Conservation (phyloP, 495 filamentous ascomycete species). For the Penicillium lividum region DNA sequence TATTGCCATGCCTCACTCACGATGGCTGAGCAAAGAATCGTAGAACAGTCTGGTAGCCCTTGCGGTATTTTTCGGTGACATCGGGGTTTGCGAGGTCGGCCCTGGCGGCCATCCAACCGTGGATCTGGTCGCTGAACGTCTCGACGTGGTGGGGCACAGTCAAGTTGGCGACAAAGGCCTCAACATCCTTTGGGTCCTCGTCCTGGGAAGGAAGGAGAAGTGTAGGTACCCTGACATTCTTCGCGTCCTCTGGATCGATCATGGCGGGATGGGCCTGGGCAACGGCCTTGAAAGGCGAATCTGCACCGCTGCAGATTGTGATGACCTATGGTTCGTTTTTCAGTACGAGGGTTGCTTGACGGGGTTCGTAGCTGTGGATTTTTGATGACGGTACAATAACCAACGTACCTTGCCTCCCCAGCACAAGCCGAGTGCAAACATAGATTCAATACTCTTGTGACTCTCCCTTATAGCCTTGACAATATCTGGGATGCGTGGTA, state of each 20-base stretch:
- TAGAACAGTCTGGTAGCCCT: background rate
- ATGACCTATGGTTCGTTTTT: too few species aligned
- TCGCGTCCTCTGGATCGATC: background rate
- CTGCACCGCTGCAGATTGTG: too few species aligned
- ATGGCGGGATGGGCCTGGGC: background rate
- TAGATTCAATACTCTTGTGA: too few species aligned
- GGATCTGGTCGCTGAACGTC: background rate
- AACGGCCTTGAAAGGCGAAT: background rate
- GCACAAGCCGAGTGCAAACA: background rate
- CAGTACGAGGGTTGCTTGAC: too few species aligned
- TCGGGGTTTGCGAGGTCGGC: background rate
- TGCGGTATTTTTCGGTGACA: background rate
- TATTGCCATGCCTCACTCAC: too few species aligned
- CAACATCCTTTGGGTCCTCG: background rate
- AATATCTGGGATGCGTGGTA: too few species aligned
- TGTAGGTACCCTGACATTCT: background rate
- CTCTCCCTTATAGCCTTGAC: too few species aligned
- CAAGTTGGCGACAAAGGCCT: background rate
- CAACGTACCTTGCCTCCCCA: background rate
- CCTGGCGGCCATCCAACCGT: background rate
- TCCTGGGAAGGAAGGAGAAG: background rate
- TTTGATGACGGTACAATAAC: too few species aligned
- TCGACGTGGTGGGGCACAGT: background rate
- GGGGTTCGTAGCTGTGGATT: too few species aligned
- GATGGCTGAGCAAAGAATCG: too few species aligned